Evolutionary conservation across 805 yeast genomes (phyloP).

Genomic region (Debaryomyces hansenii): DNA sequence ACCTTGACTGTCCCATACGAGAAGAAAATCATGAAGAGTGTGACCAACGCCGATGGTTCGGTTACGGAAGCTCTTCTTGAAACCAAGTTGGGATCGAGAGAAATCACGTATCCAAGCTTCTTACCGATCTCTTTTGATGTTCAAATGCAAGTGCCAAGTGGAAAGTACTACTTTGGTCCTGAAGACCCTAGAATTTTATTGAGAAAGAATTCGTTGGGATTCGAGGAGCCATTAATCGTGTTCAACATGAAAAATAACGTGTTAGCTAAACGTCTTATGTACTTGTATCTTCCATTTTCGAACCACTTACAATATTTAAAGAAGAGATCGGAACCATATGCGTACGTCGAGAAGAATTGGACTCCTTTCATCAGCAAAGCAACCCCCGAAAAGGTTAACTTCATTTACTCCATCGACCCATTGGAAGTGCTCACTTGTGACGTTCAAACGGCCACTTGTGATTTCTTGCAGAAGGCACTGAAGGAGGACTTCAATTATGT

Average conservation of each 20-base stretch:
- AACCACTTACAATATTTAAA: conserved; percentile 12
- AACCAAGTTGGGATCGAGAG: conserved; percentile 12
- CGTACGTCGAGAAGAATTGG: conserved; percentile 23
- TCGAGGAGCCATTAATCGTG: conserved; percentile 26
- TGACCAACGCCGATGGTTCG: conserved; percentile 15
- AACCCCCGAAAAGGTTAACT: conserved; percentile 11
- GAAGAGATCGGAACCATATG: conserved; percentile 13
- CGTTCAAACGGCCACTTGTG: conserved; percentile 26
- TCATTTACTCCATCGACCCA: conserved; percentile 26
- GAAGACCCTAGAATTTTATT: conserved; percentile 17
- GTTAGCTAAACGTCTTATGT: conserved; percentile 9
- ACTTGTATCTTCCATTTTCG: conserved; percentile 12
- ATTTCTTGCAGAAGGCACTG: conserved; percentile 19
- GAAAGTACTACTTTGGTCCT: conserved; percentile 13
- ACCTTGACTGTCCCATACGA: conserved; percentile 19
- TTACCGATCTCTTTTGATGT: conserved; percentile 17
- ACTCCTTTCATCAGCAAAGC: conserved; percentile 22
- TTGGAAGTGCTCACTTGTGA: conserved; percentile 31
- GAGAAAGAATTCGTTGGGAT: conserved; percentile 11
- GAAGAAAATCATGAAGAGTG: conserved; percentile 10
- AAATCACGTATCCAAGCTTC: conserved; percentile 15
- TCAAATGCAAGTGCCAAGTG: conserved; percentile 1
- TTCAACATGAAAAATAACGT: conserved; percentile 17
- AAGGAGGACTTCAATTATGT: conserved; percentile 15
- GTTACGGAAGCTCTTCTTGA: conserved; percentile 8